Evolutionary conservation across 2,329 filamentous ascomycete genomes (phyloP).

Genomic region (Pseudogymnoascus sp.): DNA sequence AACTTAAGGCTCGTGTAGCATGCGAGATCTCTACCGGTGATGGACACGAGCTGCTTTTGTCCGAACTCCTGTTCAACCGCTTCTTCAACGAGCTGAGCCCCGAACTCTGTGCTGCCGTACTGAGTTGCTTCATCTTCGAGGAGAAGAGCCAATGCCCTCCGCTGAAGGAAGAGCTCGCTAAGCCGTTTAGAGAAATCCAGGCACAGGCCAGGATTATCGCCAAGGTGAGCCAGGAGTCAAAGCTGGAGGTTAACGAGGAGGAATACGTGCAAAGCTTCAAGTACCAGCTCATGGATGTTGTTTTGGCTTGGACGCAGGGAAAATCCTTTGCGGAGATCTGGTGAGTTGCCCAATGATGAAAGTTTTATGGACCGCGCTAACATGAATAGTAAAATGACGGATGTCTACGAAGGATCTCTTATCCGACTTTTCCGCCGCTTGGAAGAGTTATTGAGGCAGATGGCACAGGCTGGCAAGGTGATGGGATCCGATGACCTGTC

Average conservation of each 20-base stretch:
- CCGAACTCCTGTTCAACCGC: constrained; percentile 88
- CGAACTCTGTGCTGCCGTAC: constrained; percentile 74
- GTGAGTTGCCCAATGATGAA: constrained; percentile 46
- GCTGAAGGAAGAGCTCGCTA: constrained; percentile 75
- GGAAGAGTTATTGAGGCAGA: constrained; percentile 88
- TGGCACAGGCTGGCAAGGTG: constrained; percentile 90
- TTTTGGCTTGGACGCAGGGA: constrained; percentile 84
- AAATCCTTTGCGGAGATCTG: constrained; percentile 89
- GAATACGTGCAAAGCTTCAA: constrained; percentile 87
- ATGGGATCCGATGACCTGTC: constrained; percentile 96
- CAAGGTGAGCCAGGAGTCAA: constrained; percentile 91
- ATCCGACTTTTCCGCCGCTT: constrained; percentile 93
- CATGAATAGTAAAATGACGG: constrained; percentile 82
- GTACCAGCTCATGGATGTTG: constrained; percentile 94
- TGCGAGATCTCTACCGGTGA: constrained; percentile 82
- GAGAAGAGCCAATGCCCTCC: constrained; percentile 78
- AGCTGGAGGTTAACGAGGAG: constrained; percentile 87
- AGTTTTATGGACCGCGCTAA: constrained; percentile 16
- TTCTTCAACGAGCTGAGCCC: constrained; percentile 96
- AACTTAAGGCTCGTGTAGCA: constrained; percentile 92
- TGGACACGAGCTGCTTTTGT: constrained; percentile 87
- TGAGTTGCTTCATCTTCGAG: constrained; percentile 96
- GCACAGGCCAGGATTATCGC: constrained; percentile 80
- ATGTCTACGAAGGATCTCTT: constrained; percentile 91
- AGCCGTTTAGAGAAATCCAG: constrained; percentile 80